A percentile compares a stretch with the other conserved stretches of the same genome.
Evolutionary conservation across 1,284 basidiomycete genomes (phyloP).

Genomic region (Puccinia hordei): DNA sequence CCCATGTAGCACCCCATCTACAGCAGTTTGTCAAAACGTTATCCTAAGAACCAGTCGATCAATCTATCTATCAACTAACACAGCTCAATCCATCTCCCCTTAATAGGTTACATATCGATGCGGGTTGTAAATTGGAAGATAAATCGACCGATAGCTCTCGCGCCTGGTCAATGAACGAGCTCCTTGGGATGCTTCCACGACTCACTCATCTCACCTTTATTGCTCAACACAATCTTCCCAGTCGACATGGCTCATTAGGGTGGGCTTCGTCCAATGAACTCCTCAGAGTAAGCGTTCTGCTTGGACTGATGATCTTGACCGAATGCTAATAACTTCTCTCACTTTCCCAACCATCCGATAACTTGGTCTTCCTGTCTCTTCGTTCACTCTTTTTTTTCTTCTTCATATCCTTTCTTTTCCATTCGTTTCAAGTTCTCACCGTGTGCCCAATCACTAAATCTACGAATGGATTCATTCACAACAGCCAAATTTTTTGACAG

Average conservation of each 20-base stretch:
- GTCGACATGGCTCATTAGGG: not conserved
- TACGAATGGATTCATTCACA: constrained; percentile 36
- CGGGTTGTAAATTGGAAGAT: constrained; percentile 37
- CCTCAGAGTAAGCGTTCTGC: constrained; percentile 15
- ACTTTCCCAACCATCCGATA: not conserved
- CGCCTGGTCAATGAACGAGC: constrained; percentile 26
- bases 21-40: constrained; percentile 23
- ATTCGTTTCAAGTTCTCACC: constrained; percentile 6
- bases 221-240: constrained; percentile 39
- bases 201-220: constrained; percentile 41
- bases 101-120: constrained; percentile 46
- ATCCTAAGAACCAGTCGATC: not conserved
- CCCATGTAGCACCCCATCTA: constrained; percentile 32
- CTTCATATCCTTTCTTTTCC: no score
- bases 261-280: constrained; percentile 27
- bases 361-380: not conserved
- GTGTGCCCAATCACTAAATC: constrained; percentile 27
- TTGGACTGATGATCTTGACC: not conserved
- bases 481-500: constrained; percentile 9
- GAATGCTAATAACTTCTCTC: not conserved
- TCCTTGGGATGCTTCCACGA: constrained; percentile 19
- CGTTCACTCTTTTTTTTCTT: not conserved
- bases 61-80: not conserved
- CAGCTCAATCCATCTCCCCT: not conserved
- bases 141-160: not conserved